phyloP scores from a whole-genome alignment of 441 rosid species.

The Cnidoscolus chayamansa region DNA sequence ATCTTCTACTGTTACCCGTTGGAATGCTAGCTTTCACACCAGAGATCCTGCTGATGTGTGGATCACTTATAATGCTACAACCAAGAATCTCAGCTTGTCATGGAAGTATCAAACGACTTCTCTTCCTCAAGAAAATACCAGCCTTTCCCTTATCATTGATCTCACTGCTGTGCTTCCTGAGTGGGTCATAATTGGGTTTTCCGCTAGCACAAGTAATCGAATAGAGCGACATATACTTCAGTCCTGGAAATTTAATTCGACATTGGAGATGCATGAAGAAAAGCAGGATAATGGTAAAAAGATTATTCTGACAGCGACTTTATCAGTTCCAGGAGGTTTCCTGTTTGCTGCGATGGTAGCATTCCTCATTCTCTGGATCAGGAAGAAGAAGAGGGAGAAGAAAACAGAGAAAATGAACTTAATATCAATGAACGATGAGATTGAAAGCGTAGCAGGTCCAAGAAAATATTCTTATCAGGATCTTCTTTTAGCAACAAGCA shows the following conservation, averaged over 20 bases:
- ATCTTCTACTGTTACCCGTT: slow-evolving; percentile 24
- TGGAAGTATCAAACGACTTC: slow-evolving; percentile 28
- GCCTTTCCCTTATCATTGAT: slow-evolving; percentile 32
- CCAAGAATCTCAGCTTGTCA: slow-evolving; percentile 31
- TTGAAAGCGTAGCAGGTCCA: slow-evolving; percentile 14
- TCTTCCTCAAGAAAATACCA: slow-evolving; percentile 26
- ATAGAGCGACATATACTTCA: slow-evolving; percentile 25
- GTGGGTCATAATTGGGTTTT: slow-evolving; percentile 38
- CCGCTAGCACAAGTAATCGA: slow-evolving; percentile 28
- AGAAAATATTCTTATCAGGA: slow-evolving; percentile 16
- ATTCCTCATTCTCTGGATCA: slow-evolving; percentile 4
- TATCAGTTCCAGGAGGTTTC: slow-evolving; percentile 11
- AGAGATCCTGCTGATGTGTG: slow-evolving; percentile 30
- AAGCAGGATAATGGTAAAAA: slow-evolving; percentile 1
- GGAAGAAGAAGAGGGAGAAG: neutral
- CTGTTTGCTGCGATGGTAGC: neutral
- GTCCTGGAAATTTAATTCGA: slow-evolving; percentile 41
- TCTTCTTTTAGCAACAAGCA: slow-evolving; percentile 21
- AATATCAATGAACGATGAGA: slow-evolving; percentile 7
- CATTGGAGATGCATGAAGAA: slow-evolving; percentile 18
- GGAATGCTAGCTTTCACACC: slow-evolving; percentile 32
- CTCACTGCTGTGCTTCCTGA: slow-evolving; percentile 35
- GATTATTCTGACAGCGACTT: slow-evolving; percentile 14
- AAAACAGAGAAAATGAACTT: slow-evolving; percentile 17
- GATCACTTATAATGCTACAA: slow-evolving; percentile 31